Evolutionary conservation across 805 yeast genomes (phyloP).

Genomic region (Candida ponderosae): DNA sequence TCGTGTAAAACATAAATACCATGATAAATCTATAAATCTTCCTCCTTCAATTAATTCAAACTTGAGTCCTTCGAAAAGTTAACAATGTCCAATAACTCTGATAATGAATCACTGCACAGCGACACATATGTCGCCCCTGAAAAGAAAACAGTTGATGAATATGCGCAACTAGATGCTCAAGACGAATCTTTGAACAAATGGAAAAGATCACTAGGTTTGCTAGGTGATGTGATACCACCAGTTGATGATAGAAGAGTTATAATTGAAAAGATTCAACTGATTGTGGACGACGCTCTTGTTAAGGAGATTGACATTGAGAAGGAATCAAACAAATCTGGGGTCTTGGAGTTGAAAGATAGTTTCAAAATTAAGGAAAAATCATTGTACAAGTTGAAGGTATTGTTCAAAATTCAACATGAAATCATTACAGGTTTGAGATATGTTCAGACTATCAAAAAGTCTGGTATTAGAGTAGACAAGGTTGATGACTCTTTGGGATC

Average conservation of each 20-base stretch:
- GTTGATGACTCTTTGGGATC: slow-evolving; percentile 85
- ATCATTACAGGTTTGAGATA: slow-evolving; percentile 87
- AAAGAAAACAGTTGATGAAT: slow-evolving; percentile 78
- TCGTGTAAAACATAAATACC: no score
- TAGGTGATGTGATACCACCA: slow-evolving; percentile 52
- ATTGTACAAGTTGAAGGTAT: slow-evolving; percentile 61
- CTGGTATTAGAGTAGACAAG: slow-evolving; percentile 83
- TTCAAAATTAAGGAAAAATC: slow-evolving; percentile 76
- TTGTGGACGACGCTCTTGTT: slow-evolving; percentile 53
- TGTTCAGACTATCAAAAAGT: slow-evolving; percentile 75
- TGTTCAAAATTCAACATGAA: slow-evolving; percentile 82
- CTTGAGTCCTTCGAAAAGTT: no score
- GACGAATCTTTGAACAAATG: slow-evolving; percentile 88
- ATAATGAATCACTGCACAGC: slow-evolving; percentile 16
- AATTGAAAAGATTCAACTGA: slow-evolving; percentile 64
- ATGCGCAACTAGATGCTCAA: slow-evolving; percentile 75
- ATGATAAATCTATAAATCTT: no score
- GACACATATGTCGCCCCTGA: slow-evolving; percentile 28
- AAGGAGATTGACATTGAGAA: slow-evolving; percentile 61
- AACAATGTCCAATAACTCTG: slow-evolving; percentile 21
- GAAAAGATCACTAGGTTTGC: slow-evolving; percentile 82
- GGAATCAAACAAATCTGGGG: slow-evolving; percentile 52
- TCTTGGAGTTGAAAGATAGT: slow-evolving; percentile 51
- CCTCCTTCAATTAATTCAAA: no score
- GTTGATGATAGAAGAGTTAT: slow-evolving; percentile 69